These are phyloP conservation scores for Rhizophora mangle DNA, from an alignment of 345 rosid species.

Conservation along the genomic window DNA sequence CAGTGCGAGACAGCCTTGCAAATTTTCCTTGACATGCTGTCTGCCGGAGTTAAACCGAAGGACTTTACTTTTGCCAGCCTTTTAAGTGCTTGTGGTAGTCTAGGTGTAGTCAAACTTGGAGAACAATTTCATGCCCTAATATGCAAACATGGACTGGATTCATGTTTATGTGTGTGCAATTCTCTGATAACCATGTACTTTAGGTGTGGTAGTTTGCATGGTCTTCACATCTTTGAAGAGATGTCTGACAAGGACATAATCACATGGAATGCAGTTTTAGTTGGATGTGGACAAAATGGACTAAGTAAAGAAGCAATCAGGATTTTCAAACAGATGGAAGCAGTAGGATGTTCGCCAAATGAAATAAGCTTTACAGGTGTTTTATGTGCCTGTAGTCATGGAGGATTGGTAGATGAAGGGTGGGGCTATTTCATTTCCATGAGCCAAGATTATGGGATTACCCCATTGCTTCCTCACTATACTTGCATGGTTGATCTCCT, in stretches of 20 bases:
- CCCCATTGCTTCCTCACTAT: slow-evolving; percentile 15
- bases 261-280: slow-evolving; percentile 35
- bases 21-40: slow-evolving; percentile 27
- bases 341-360: slow-evolving; percentile 17
- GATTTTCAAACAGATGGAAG: slow-evolving; percentile 28
- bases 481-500: slow-evolving; percentile 30
- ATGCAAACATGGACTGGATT: slow-evolving; percentile 24
- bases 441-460: slow-evolving; percentile 25
- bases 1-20: slow-evolving; percentile 23
- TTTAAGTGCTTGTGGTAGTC: slow-evolving; percentile 29
- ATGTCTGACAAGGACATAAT: slow-evolving; percentile 23
- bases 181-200: slow-evolving; percentile 32
- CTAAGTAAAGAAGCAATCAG: slow-evolving; percentile 19
- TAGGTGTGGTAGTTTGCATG: slow-evolving; percentile 22
- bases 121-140: slow-evolving; percentile 28
- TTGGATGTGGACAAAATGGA: slow-evolving; percentile 34
- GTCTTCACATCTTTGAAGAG: slow-evolving; percentile 25
- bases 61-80: slow-evolving; percentile 24
- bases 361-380: slow-evolving; percentile 30
- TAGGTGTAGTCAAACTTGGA: slow-evolving; percentile 25
- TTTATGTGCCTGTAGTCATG: slow-evolving; percentile 28
- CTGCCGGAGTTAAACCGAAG: slow-evolving; percentile 25
- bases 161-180: slow-evolving; percentile 26
- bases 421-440: slow-evolving; percentile 28
- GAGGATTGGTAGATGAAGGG: slow-evolving; percentile 29